Conservation (phyloP, 2,329 filamentous ascomycete genomes). For the Cryphonectria parasitica region DNA sequence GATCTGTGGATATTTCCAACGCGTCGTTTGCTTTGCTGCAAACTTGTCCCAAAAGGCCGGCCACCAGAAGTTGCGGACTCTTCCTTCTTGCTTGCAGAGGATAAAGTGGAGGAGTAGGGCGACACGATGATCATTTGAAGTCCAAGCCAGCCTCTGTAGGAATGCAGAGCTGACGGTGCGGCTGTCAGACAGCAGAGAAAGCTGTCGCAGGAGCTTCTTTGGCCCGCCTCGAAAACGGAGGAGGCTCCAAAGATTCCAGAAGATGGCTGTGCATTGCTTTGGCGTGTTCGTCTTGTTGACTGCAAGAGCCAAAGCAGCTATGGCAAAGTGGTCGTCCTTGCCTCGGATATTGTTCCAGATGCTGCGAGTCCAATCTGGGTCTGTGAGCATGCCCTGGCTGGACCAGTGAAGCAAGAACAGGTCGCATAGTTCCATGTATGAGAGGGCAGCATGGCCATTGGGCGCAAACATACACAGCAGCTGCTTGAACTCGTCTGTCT, state of each 20-base stretch:
- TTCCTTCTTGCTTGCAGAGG: conserved; percentile 16
- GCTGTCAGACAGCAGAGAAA: conserved; percentile 31
- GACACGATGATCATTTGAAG: conserved; percentile 29
- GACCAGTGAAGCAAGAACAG: conserved; percentile 39
- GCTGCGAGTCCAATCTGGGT: neutral
- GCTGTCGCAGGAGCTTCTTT: conserved; percentile 30
- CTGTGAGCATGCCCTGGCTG: conserved; percentile 35
- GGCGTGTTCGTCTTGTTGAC: conserved; percentile 26
- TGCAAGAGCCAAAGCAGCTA: conserved; percentile 36
- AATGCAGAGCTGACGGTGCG: conserved; percentile 17
- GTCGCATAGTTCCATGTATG: conserved; percentile 33
- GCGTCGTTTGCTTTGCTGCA: conserved; percentile 17
- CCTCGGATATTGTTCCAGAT: conserved; percentile 25
- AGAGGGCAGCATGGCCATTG: conserved; percentile 29
- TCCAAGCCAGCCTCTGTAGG: conserved; percentile 33
- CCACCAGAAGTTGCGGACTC: conserved; percentile 27
- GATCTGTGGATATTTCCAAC: conserved; percentile 16
- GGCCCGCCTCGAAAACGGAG: conserved; percentile 28
- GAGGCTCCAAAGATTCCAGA: conserved; percentile 32
- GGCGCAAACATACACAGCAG: conserved; percentile 25
- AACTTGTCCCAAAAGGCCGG: conserved; percentile 34
- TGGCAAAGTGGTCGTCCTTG: conserved; percentile 29
- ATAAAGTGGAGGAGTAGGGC: conserved; percentile 33
- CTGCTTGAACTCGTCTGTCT: conserved; percentile 17
- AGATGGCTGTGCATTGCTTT: conserved; percentile 23